Evolutionary conservation across 352 stramenopile genomes (phyloP), one percentile per base, ranked within the genome.

Genomic region (Pythium chondricola): DNA sequence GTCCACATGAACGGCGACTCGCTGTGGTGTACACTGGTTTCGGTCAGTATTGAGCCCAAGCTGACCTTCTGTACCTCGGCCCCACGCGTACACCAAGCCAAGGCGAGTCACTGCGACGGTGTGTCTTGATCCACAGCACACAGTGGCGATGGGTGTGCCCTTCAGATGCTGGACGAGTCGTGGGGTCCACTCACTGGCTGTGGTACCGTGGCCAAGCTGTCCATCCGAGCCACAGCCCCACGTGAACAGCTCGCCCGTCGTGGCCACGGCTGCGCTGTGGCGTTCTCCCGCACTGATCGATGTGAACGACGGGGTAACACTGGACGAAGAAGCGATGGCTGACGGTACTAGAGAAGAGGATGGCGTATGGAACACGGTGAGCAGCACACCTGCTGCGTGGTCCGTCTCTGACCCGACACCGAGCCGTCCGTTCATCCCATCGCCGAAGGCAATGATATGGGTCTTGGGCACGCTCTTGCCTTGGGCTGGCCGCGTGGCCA

Each of bases 371-470:
- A 75, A 84, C 27, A 55, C 58, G 0, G 61, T 70, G 16, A 89
- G 18, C 25, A 87, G 48, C 3, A 46, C 57, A 7, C 73, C 73
- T 17, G 65, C 65, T 16, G 50, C 11, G 31, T 69, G 62, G 51
- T 89, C 74, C 3, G 22, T 46, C 27, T 89, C 77, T 2, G 71
- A 63, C 4, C 77, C 77, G 3, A 83, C 32, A 1, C 77, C 74
- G 0, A 89, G 69, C 8, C 77, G 62, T 1, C 77, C 77, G 30
- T 89, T 84, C 58, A 82, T 74, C 7, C 73, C 73, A 44, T 89
- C 77, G 2, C 77, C 77, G 50, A 86, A 89, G 1, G 67, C 58
- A 10, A 89, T 70, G 39, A 89, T 68, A 18, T 68, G 54, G 10
- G 57, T 68, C 55, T 70, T 75, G 5, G 29, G 20, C 6, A 57